Base-by-base conservation (phyloP, 768 basidiomycete species). In the Terana coerulea region DNA sequence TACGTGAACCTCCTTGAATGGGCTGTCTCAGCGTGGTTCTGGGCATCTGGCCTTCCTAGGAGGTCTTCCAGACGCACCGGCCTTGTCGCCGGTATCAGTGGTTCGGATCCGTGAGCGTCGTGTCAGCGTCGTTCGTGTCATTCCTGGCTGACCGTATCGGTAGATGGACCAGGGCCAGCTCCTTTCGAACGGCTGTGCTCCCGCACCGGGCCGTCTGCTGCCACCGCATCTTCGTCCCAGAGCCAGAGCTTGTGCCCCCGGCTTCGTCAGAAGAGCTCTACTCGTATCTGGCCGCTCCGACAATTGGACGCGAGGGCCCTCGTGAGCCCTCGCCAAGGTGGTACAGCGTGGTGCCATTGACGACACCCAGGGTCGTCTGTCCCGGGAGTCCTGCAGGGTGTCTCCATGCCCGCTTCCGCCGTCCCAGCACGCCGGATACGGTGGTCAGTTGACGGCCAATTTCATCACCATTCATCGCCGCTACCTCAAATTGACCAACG, bases 251-350 rank as follows among this genome's bases (percentile, higher is more conserved):
- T 12, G 25, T 26, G 54, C 14, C 39, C 21, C 41, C 22, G 30
- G 12, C 25, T 19, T 19, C 41, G 43, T 47, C 54, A 51, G 49
- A 55, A 50, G 54, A 31, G 30, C 34, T 15, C 25, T n/a, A 19
- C 34, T 19, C 40, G 36, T 44, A 42, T 46, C 54, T 48, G 15
- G 26, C 37, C 28, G 26, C 24, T 55, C 54, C 54, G 54, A 55
- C 22, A 55, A 55, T 51, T 28, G 54, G 49, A 51, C 54, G 54
- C 37, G 4, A 8, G 4, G 19, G 49, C 31, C 54, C 54, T 55
- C 54, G 54, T 55, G 54, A 50, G 47, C 54, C 40, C 31, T 28
- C 33, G 44, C 41, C 54, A 55, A 51, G 54, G 29, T 15, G 39
- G 36, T 24, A 25, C 35, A 26, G 39, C 30, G 15, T 48, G 46